Evolutionary conservation across 106 monocot genomes (phyloP).

Genomic region (Allium cepa): DNA sequence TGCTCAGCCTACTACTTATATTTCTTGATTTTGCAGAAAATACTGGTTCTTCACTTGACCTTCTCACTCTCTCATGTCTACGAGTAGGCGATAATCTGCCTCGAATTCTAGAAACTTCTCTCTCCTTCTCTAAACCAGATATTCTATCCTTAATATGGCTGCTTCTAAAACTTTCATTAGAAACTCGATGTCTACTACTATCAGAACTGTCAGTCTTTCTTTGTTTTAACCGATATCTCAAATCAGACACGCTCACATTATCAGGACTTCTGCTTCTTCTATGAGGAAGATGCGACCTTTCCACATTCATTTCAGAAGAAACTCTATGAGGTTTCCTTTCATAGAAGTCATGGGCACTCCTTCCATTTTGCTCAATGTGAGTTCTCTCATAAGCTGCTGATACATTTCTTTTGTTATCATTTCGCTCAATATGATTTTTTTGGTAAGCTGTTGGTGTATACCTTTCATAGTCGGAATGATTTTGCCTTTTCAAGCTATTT

Average conservation of each 20-base stretch:
- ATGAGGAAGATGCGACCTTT: slow-evolving; percentile 21
- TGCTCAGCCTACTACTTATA: slow-evolving; percentile 2
- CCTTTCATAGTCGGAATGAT: no score
- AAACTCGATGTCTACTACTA: slow-evolving; percentile 4
- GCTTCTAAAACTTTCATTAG: slow-evolving; percentile 25
- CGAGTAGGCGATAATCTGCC: slow-evolving; percentile 40
- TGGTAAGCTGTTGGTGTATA: no score
- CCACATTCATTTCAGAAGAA: slow-evolving; percentile 31
- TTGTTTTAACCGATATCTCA: slow-evolving; percentile 64
- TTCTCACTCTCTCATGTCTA: slow-evolving; percentile 28
- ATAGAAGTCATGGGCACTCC: slow-evolving; percentile 4
- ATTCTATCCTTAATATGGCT: slow-evolving; percentile 76
- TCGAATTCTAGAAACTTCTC: slow-evolving; percentile 26
- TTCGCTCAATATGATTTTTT: no score
- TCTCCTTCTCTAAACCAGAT: slow-evolving; percentile 26
- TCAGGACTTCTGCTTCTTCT: slow-evolving; percentile 15
- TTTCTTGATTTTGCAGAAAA: slow-evolving; percentile 17
- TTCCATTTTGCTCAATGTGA: slow-evolving; percentile 30
- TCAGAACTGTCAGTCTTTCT: slow-evolving; percentile 53
- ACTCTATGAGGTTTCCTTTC: slow-evolving; percentile 19
- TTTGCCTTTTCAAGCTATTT: slow-evolving; percentile 3
- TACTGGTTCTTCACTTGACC: slow-evolving; percentile 13
- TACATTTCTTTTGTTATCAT: no score
- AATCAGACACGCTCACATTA: slow-evolving; percentile 44
- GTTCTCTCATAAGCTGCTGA: slow-evolving; percentile 6